A percentile compares a stretch with the other conserved stretches of the same genome.
phyloP scores from a whole-genome alignment of 176 grass and related monocot species.

The Aegilops tauschii region DNA sequence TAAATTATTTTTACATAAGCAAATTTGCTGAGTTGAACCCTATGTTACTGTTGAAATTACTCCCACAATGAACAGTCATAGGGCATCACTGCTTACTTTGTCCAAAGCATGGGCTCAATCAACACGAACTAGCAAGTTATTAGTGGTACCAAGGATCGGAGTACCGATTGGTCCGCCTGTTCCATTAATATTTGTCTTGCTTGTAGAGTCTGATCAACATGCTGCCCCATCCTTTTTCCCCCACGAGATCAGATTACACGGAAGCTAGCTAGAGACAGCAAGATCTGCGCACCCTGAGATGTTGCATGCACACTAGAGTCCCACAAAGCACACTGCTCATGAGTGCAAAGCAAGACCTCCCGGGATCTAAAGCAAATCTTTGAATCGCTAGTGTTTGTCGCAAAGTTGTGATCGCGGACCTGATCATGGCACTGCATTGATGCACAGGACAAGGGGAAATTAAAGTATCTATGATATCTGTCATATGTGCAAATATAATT shows the following conservation, averaged over 20 bases:
- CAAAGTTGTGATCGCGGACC: conserved; percentile 32
- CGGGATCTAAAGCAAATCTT: conserved; percentile 26
- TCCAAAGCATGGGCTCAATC: conserved; percentile 21
- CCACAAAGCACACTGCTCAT: conserved; percentile 14
- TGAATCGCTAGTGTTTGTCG: conserved; percentile 27
- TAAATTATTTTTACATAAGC: too few relatives aligned
- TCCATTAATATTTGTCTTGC: conserved; percentile 13
- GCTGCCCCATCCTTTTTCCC: conserved; percentile 5
- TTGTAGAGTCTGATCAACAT: conserved; percentile 10
- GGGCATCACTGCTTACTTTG: conserved; percentile 9
- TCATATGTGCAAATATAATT: too few relatives aligned
- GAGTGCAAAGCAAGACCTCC: conserved; percentile 21
- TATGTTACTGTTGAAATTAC: too few relatives aligned
- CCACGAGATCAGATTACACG: background rate
- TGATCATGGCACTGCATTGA: conserved; percentile 15
- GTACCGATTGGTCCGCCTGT: too few relatives aligned
- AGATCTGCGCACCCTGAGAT: conserved; percentile 19
- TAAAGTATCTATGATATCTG: too few relatives aligned
- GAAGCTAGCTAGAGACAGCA: conserved; percentile 10
- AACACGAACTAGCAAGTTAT: conserved; percentile 21
- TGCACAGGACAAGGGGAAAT: background rate
- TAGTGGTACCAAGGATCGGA: too few relatives aligned
- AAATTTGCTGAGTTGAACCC: too few relatives aligned
- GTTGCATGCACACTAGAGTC: background rate
- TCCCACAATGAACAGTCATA: too few relatives aligned